A percentile compares a stretch with the other conserved stretches of the same genome.
These are phyloP conservation scores for Phytopythium cucurbitacearum DNA, from an alignment of 352 stramenopile genomes.

Conservation along the genomic window DNA sequence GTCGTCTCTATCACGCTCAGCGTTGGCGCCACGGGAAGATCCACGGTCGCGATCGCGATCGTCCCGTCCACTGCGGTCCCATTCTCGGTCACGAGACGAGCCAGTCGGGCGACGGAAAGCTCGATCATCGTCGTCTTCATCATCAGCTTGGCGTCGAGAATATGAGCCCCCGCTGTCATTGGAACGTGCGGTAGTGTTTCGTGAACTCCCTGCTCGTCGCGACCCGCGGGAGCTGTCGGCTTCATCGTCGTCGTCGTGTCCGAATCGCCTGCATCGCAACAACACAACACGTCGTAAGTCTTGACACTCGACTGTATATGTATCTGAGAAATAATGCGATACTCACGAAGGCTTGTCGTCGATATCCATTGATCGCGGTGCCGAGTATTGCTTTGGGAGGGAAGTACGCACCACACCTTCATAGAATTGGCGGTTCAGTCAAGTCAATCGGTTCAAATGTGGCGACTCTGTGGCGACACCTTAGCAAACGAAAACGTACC, in stretches of 20 bases:
- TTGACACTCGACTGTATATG: too few species aligned
- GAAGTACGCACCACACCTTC: slow-evolving; percentile 70
- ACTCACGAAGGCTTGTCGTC: slow-evolving; percentile 81
- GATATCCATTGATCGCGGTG: slow-evolving; percentile 63
- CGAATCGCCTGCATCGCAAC: slow-evolving; percentile 46
- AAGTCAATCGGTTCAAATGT: background rate
- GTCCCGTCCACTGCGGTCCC: slow-evolving; percentile 1
- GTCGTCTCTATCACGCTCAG: slow-evolving; percentile 22
- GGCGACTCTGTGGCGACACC: background rate
- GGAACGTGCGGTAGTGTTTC: slow-evolving; percentile 11
- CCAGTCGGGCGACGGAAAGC: slow-evolving; percentile 12
- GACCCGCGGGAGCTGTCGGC: slow-evolving; percentile 27
- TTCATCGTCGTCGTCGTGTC: slow-evolving; percentile 64
- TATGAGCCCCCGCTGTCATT: slow-evolving; percentile 12
- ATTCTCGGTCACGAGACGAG: slow-evolving; percentile 6
- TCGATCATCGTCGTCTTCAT: slow-evolving; percentile 51
- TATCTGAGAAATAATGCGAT: background rate
- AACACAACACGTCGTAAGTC: background rate
- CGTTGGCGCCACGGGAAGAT: slow-evolving; percentile 25
- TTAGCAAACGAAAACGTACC: slow-evolving; percentile 20
- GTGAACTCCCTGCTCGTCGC: slow-evolving; percentile 15
- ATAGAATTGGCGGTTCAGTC: background rate
- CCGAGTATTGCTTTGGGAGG: slow-evolving; percentile 74
- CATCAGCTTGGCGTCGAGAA: slow-evolving; percentile 24
- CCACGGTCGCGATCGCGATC: slow-evolving; percentile 9